A percentile compares a stretch with the other conserved stretches of the same genome.
These are phyloP conservation scores for Sporisorium sorghi DNA, from an alignment of 1,284 basidiomycete genomes.

Conservation along the genomic window DNA sequence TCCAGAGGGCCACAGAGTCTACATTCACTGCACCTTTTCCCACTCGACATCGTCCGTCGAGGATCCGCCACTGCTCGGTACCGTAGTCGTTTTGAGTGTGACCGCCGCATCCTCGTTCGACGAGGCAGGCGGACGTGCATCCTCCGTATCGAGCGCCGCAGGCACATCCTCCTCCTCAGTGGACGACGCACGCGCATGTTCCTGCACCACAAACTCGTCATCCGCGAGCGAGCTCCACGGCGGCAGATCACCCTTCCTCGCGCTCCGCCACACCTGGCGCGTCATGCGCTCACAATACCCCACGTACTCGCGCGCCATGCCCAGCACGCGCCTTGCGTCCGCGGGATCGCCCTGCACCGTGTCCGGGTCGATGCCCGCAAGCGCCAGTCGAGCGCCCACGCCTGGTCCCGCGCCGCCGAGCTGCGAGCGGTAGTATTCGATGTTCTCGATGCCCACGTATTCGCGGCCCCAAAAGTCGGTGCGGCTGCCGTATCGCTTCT, in stretches of 20 bases:
- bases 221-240: constrained; percentile 53
- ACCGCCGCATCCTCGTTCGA: constrained; percentile 20
- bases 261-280: constrained; percentile 53
- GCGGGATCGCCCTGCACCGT: constrained; percentile 20
- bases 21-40: constrained; percentile 50
- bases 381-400: constrained; percentile 40
- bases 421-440: constrained; percentile 56
- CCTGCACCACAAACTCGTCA: constrained; percentile 38
- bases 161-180: constrained; percentile 22
- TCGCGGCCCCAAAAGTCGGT: constrained; percentile 61
- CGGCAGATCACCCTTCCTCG: constrained; percentile 49
- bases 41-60: constrained; percentile 45
- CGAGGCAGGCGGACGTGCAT: constrained; percentile 26
- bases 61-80: constrained; percentile 34
- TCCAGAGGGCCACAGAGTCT: neutral
- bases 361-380: constrained; percentile 35
- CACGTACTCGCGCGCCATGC: constrained; percentile 51
- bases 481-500: constrained; percentile 62
- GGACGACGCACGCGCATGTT: constrained; percentile 19
- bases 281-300: constrained; percentile 44
- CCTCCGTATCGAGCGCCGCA: constrained; percentile 24
- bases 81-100: constrained; percentile 38
- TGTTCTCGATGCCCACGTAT: constrained; percentile 58
- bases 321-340: constrained; percentile 34
- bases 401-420: constrained; percentile 51